A percentile compares a stretch with the other conserved stretches of the same genome.
Evolutionary conservation across 352 stramenopile species (phyloP).

Genomic region (Halophytophthora batemanensis): DNA sequence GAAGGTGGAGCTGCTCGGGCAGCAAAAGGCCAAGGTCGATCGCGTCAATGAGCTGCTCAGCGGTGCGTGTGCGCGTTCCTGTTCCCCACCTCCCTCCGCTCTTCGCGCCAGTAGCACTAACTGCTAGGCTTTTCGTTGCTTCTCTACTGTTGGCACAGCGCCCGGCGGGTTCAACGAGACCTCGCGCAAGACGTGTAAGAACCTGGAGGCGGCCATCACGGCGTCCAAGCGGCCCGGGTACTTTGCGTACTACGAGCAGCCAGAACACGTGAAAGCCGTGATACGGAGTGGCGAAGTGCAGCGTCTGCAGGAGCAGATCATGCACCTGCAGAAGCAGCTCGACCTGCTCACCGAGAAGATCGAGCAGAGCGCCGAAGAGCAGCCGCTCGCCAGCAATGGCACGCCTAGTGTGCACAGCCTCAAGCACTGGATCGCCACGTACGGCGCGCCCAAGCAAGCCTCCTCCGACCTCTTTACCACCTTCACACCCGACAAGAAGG

Average conservation of each 20-base stretch:
- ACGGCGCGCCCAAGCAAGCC: constrained; percentile 55
- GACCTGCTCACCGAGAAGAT: constrained; percentile 63
- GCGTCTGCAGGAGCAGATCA: constrained; percentile 51
- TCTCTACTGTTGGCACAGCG: constrained; percentile 14
- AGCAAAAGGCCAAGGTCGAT: constrained; percentile 62
- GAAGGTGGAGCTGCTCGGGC: constrained; percentile 70
- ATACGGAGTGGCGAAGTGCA: constrained; percentile 58
- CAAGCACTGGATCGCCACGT: constrained; percentile 73
- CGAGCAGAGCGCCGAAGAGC: constrained; percentile 8
- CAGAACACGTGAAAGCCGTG: constrained; percentile 49
- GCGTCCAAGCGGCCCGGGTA: constrained; percentile 72
- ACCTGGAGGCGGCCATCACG: constrained; percentile 73
- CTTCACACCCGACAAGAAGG: constrained; percentile 64
- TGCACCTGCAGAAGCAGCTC: constrained; percentile 70
- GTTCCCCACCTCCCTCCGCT: neutral
- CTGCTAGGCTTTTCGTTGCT: neutral
- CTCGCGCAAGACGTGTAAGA: constrained; percentile 77
- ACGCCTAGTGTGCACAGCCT: constrained; percentile 46
- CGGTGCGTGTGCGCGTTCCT: constrained; percentile 20
- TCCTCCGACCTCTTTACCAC: constrained; percentile 51
- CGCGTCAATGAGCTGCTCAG: constrained; percentile 58
- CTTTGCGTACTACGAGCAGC: constrained; percentile 69
- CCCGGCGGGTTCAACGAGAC: constrained; percentile 69
- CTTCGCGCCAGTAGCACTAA: neutral
- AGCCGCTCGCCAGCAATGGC: constrained; percentile 7